Conservation (phyloP, 768 basidiomycete species). For the Hericium rajendrae region DNA sequence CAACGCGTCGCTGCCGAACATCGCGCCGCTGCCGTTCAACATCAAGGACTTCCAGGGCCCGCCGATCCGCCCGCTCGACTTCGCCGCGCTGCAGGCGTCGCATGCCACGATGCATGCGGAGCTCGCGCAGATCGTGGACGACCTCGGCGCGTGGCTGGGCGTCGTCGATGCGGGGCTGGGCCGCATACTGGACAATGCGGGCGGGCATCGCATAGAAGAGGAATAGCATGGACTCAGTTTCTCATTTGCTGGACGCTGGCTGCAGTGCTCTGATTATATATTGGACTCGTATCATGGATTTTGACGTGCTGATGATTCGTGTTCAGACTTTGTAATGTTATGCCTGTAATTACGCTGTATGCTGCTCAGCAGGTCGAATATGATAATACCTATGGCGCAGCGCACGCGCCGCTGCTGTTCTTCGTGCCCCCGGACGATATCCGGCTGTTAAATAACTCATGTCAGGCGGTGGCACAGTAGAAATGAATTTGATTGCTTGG, state of each 20-base stretch:
- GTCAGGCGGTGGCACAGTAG: no score
- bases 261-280: no score
- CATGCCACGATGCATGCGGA: slow-evolving; percentile 55
- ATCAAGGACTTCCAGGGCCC: slow-evolving; percentile 27
- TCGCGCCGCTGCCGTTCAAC: slow-evolving; percentile 13
- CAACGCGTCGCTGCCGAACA: slow-evolving; percentile 16
- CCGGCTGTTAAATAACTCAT: no score
- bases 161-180: slow-evolving; percentile 65
- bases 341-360: no score
- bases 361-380: no score
- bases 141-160: slow-evolving; percentile 68
- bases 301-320: no score
- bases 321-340: no score
- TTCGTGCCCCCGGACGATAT: no score
- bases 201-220: slow-evolving; percentile 49
- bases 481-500: no score
- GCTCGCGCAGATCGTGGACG: slow-evolving; percentile 63
- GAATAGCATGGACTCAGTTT: slow-evolving; percentile 35
- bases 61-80: slow-evolving; percentile 58
- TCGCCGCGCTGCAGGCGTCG: slow-evolving; percentile 41
- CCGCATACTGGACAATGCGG: slow-evolving; percentile 47
- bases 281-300: no score
- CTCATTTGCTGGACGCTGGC: not conserved
- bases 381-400: no score
- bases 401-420: no score